Percentiles rank a stretch among this genome's conserved stretches.
These are phyloP conservation scores for Penium margaritaceum DNA, from an alignment of 139 green algal genomes.

Conservation along the genomic window DNA sequence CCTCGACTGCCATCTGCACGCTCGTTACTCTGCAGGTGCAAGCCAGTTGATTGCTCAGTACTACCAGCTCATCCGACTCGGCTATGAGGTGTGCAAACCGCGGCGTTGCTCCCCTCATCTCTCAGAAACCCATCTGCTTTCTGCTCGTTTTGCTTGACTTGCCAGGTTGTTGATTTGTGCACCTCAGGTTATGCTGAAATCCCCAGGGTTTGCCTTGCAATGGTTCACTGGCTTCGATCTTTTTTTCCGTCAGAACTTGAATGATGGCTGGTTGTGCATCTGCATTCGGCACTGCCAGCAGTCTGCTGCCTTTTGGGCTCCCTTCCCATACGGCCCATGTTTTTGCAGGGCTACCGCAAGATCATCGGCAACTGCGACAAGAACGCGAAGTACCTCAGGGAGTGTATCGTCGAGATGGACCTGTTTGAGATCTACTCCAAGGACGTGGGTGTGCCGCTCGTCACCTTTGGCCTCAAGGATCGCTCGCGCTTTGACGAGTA, in stretches of 20 bases:
- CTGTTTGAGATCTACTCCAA: conserved; percentile 47
- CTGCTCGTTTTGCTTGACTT: background rate
- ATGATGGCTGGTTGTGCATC: no score
- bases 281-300: no score
- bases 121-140: no score
- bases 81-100: conserved; percentile 20
- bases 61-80: conserved; percentile 45
- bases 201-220: no score
- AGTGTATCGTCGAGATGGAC: conserved; percentile 20
- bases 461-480: conserved; percentile 43
- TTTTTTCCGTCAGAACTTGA: background rate
- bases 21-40: conserved; percentile 13
- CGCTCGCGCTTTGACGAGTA: conserved; percentile 41
- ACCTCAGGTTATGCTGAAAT: no score
- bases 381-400: conserved; percentile 33
- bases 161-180: background rate
- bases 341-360: conserved; percentile 35
- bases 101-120: no score
- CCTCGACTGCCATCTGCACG: no score
- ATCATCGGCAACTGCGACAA: conserved; percentile 39
- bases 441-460: conserved; percentile 41
- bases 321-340: background rate
- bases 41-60: conserved; percentile 46
- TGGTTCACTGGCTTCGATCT: background rate
- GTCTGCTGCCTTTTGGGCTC: background rate